Conservation (phyloP, 2,329 filamentous ascomycete genomes). For the Penicillium expansum region DNA sequence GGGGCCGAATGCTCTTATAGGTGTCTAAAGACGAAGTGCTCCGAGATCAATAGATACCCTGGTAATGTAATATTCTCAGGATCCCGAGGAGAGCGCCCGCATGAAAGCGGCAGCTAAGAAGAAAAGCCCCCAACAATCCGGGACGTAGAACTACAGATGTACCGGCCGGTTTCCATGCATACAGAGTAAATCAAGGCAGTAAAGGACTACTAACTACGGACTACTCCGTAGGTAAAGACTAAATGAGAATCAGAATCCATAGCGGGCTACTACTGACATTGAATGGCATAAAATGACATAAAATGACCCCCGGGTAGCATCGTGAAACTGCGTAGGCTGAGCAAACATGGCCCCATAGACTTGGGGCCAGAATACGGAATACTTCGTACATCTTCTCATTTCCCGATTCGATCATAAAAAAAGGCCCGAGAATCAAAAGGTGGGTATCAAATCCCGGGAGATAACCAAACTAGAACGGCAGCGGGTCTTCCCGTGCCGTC, state of each 20-base stretch:
- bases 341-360: not conserved
- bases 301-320: not conserved
- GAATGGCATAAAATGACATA: not conserved
- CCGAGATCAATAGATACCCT: not conserved
- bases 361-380: not conserved
- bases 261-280: not conserved
- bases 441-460: not conserved
- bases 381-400: not conserved
- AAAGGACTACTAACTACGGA: not conserved
- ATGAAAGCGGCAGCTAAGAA: not conserved
- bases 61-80: not conserved
- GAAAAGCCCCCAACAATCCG: not conserved
- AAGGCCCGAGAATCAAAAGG: not conserved
- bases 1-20: not conserved
- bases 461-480: not conserved
- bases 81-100: not conserved
- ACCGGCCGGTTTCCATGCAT: not conserved
- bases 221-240: not conserved
- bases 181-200: not conserved
- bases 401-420: not conserved
- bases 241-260: not conserved
- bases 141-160: not conserved
- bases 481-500: conserved; percentile 7
- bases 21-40: too few relatives aligned
- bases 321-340: not conserved